Evolutionary conservation across 306 rosid genomes (phyloP).

Genomic region (Quercus dentata): DNA sequence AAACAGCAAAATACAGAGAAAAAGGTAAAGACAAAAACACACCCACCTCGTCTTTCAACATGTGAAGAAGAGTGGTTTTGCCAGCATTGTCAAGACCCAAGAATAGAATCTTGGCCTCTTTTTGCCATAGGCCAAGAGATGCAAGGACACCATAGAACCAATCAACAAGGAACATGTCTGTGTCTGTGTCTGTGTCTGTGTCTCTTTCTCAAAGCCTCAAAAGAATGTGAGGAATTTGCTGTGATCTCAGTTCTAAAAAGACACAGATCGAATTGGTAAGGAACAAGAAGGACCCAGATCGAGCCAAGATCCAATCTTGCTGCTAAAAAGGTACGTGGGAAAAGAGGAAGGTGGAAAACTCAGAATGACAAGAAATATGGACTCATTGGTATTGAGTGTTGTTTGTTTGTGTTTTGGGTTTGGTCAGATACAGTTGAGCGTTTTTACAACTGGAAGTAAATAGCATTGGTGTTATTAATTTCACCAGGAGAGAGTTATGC

Average conservation of each 20-base stretch:
- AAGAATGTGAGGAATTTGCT: not conserved
- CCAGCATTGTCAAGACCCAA: constrained; percentile 89
- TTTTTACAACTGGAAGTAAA: too few species aligned
- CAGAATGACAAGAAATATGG: too few species aligned
- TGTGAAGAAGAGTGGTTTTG: constrained; percentile 85
- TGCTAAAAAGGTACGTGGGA: not conserved
- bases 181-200: not conserved
- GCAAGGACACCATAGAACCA: constrained; percentile 84
- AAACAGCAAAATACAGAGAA: not conserved
- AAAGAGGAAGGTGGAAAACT: not conserved
- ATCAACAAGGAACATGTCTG: constrained; percentile 64
- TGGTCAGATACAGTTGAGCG: too few species aligned
- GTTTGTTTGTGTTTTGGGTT: too few species aligned
- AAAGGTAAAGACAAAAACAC: not conserved
- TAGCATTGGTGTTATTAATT: too few species aligned
- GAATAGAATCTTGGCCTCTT: constrained; percentile 82
- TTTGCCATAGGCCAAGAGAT: constrained; percentile 71
- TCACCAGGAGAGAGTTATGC: too few species aligned
- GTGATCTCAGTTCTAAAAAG: not conserved
- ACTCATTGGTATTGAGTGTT: too few species aligned
- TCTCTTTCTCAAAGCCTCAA: not conserved
- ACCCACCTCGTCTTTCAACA: constrained; percentile 81
- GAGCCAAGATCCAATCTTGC: not conserved
- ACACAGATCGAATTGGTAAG: not conserved
- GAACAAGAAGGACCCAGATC: not conserved